Percentiles rank a stretch among this genome's conserved stretches.
phyloP scores from a whole-genome alignment of 257 asterid species.

The Ligustrum vulgare region DNA sequence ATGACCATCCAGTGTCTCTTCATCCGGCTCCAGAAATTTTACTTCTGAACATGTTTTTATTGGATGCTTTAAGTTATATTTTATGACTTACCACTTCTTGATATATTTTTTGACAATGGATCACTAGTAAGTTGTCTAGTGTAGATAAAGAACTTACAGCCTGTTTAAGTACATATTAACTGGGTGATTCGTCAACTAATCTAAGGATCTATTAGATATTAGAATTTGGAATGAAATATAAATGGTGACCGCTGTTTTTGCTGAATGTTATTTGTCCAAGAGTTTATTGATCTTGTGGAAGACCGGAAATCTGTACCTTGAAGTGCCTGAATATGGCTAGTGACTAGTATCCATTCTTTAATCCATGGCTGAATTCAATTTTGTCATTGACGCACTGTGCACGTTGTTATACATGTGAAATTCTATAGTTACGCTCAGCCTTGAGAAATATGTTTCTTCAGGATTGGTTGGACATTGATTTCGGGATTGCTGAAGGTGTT shows the following conservation, averaged over 20 bases:
- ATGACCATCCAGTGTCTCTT: not conserved
- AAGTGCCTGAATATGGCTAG: constrained; percentile 9
- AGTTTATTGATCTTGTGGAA: not conserved
- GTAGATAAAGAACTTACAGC: not conserved
- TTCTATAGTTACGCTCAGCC: constrained; percentile 15
- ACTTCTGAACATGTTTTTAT: not conserved
- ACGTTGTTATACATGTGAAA: not conserved
- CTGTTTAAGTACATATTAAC: not conserved
- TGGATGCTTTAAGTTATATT: not conserved
- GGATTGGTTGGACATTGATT: constrained; percentile 99
- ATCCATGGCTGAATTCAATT: not conserved
- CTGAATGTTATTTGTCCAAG: not conserved
- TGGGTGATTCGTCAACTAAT: not conserved
- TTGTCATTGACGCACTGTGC: not conserved
- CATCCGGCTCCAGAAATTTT: not conserved
- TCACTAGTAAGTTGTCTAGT: not conserved
- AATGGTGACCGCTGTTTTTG: not conserved
- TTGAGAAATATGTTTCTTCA: constrained; percentile 30
- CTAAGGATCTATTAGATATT: not conserved
- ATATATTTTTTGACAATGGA: not conserved
- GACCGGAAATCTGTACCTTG: not conserved
- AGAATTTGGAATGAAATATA: not conserved
- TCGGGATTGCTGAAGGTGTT: constrained; percentile 97
- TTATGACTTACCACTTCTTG: not conserved
- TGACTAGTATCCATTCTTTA: not conserved